Percentiles rank a stretch among this genome's conserved stretches.
Conservation (phyloP, 148 eudicot species). For the Camellia granthamiana region DNA sequence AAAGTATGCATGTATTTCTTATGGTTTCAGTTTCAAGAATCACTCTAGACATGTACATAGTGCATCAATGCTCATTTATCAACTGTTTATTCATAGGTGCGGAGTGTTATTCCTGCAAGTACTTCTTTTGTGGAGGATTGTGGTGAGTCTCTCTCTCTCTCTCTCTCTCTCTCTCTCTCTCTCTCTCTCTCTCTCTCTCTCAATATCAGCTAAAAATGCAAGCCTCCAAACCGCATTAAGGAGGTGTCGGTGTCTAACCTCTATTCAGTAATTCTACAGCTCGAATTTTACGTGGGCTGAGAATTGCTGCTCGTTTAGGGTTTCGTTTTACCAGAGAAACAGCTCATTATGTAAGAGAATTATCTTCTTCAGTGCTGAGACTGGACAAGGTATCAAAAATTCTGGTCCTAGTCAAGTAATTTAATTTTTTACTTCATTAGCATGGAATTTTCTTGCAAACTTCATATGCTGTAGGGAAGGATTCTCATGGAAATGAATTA, state of each 20-base stretch:
- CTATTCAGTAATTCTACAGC: constrained; percentile 36
- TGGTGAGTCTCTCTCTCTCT: constrained; percentile 38
- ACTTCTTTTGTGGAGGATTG: constrained; percentile 60
- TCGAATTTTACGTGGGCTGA: constrained; percentile 69
- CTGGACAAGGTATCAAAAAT: constrained; percentile 60
- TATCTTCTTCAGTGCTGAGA: constrained; percentile 50
- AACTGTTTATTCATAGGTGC: constrained; percentile 37
- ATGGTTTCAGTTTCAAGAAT: neutral
- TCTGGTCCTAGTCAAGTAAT: neutral
- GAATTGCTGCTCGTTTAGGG: constrained; percentile 69
- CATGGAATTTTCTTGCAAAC: neutral
- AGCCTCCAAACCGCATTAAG: neutral
- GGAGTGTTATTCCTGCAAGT: constrained; percentile 60
- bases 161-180: neutral
- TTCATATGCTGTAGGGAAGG: constrained; percentile 49
- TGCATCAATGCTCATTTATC: constrained; percentile 3
- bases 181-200: constrained; percentile 1
- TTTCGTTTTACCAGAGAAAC: constrained; percentile 53
- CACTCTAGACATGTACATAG: neutral
- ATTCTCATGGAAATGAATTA: constrained; percentile 88
- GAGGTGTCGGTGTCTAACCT: neutral
- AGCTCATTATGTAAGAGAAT: constrained; percentile 47
- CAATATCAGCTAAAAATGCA: neutral
- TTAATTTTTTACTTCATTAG: neutral
- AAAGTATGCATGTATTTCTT: constrained; percentile 54